Evolutionary conservation across 306 rosid genomes (phyloP), one percentile per base, ranked within the genome.

Genomic region (Pterocarpus santalinus): DNA sequence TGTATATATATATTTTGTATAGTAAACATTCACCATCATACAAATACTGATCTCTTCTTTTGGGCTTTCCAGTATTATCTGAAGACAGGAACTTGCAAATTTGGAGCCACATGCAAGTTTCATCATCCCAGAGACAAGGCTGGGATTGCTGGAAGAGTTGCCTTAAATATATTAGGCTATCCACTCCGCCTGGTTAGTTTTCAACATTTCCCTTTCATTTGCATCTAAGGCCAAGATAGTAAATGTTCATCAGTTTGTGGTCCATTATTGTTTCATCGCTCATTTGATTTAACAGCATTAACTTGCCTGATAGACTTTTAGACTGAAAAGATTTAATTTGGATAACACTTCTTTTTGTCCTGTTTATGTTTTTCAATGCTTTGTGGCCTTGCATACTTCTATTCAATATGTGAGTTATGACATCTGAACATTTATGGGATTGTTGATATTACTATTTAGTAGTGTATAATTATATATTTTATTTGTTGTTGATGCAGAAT

Each of bases 91-190:
- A 95, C 97, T 73, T 95, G 99, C 93, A 95, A 92, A 90, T 95
- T 95, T 82, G 99, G 99, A 85, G 95, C 99, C 44, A 92, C 99
- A 8, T 95, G 99, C 94, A 93, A 94, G 87, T 95, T 93, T 91
- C 92, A 95, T 86, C 97, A 95, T 83, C 97, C 99, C 67, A 87
- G 94, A 91, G 99, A 95, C 86, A 92, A 89, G 84, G 99, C 97
- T 8, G 99, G 99, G 81, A 83, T 91, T 69, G 89, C 97, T 73
- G 99, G 97, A 91, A 88, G 97, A 91, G 99, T 90, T 84, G 87
- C 95, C 73, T 87, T 95, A 82, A 95, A 95, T 82, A 87, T 88
- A 70, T 83, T 91, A 84, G 99, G 99, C 90, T 95, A 90, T 84
- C 99, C 99, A 49, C 95, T 92, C 82, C 97, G 99, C 76, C 92